Evolutionary conservation across 108 stramenopile genomes (phyloP).

Genomic region (Cylindrotheca closterium): DNA sequence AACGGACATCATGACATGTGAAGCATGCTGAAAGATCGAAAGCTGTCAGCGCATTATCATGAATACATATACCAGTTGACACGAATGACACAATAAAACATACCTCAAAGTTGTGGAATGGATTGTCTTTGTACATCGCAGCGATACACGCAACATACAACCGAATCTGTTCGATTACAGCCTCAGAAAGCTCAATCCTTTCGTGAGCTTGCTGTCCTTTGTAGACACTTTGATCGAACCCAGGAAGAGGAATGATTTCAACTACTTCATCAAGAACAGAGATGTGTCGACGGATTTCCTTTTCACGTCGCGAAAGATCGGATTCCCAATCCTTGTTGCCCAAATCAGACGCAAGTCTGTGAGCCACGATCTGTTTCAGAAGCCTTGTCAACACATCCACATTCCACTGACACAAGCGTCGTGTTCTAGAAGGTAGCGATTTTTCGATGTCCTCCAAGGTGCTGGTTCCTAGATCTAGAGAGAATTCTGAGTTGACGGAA

Average conservation of each 20-base stretch:
- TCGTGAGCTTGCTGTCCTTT: constrained; percentile 15
- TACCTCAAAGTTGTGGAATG: constrained; percentile 59
- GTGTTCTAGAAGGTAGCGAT: not conserved
- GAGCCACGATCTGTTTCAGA: constrained; percentile 24
- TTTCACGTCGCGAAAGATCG: not conserved
- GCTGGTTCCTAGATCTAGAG: not conserved
- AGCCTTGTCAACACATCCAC: constrained; percentile 23
- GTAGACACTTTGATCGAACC: constrained; percentile 12
- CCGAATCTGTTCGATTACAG: constrained; percentile 32
- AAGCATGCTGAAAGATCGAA: no score
- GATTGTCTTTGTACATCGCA: constrained; percentile 28
- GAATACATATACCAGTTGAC: no score
- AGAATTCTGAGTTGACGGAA: no score
- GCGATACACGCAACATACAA: constrained; percentile 35
- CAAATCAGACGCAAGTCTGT: not conserved
- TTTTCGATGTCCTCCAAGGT: constrained; percentile 2
- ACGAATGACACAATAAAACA: no score
- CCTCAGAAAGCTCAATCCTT: constrained; percentile 4
- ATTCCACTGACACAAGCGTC: constrained; percentile 30
- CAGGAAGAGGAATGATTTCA: constrained; percentile 17
- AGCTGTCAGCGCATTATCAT: no score
- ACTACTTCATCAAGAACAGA: constrained; percentile 23
- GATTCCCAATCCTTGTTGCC: constrained; percentile 3
- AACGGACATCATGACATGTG: constrained; percentile 14
- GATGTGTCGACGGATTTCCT: constrained; percentile 2